Base-by-base conservation (phyloP, 73 alveolate genomes). In the Paramecium octaurelia region DNA sequence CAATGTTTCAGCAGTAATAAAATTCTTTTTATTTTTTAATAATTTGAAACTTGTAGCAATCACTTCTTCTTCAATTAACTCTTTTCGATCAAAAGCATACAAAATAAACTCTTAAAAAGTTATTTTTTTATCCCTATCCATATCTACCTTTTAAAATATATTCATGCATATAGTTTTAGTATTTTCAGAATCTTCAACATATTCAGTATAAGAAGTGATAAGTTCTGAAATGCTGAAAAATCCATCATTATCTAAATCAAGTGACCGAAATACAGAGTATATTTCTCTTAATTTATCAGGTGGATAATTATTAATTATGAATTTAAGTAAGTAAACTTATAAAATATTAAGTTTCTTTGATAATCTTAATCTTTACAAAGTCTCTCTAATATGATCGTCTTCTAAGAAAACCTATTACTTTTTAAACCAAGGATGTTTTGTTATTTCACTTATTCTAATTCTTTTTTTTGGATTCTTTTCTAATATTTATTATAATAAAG, bases 261-360 rank as follows among this genome's bases (percentile, higher is more conserved):
- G 50, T 64, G 84, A 64, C 12, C 84, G 21, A 64, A 64, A 64
- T 14, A 64, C 84, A 31, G 84, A 64, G 31, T 64, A 64, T 27
- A 64, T 64, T 64, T 64, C 84, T 64, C 84, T 64, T 64, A 64
- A 60, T 27, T 64, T 64, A 0, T 64, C 84, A 64, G 84, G 84
- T 8, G 84, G 84, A 64, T 64, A 64, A 64, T 64, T 64, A 64
- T 64, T 64, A 11, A 64, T 27, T 8, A 64, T 34, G 0, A 64
- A 64, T 64, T 64, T 64, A 64, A 64, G 50, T 12, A 64, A 64
- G 84, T 27, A 64, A 31, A 34, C 50, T 24, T 64, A 60, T 27
- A 64, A 34, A 64, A 64, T 64, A 64, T 64, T 64, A 11, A 64
- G 23, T 27, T 64, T 64, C 29, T 64, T 64, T 64, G 84, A 64